Base-by-base conservation (phyloP, 345 rosid species). In the Sisymbrium altissimum region DNA sequence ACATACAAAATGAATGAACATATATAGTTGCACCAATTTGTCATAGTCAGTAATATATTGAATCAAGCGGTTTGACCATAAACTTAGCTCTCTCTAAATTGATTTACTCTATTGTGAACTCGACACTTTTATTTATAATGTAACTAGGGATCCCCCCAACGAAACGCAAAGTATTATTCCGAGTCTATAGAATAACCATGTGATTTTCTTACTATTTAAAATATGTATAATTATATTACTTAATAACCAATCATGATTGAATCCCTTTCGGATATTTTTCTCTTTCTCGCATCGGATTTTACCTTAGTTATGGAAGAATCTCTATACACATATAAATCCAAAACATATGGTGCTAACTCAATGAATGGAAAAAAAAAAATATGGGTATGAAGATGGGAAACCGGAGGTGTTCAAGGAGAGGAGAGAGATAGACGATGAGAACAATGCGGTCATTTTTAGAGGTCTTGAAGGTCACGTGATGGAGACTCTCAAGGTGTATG, bases 401-500 rank as follows among this genome's bases (percentile, higher is more conserved):
- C 2, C 41, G 38, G 80, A 76, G 33, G 76, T 76, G 71, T 70
- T 70, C 32, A 76, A 76, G 76, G 76, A 76, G 41, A 70, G 55
- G 61, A 70, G 76, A 70, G 80, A 76, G 45, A 76, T 70, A 46
- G 80, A 76, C 45, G 80, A 76, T 48, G 80, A 56, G 71, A 70
- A 64, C 4, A 46, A 54, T 23, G 61, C 76, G 9, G 76, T 76
- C 11, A 70, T 48, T 2, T 64, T 76, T 19, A 70, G 71, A 48
- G 80, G 75, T 36, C 75, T 76, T 1, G 79, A 76, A 43, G 79
- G 79, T 9, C 79, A 76, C 27, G 70, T 69, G 40, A 76, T 76
- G 79, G 79, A 75, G 58, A 0, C 13, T 3, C 79, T 75, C 13
- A 75, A 75, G 57, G 79, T 68, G 58, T 75, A 76, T 61, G 80